A percentile compares a stretch with the other conserved stretches of the same genome.
These are phyloP conservation scores for Graphilbum sp. DNA, from an alignment of 2,329 filamentous ascomycete species.

Conservation along the genomic window DNA sequence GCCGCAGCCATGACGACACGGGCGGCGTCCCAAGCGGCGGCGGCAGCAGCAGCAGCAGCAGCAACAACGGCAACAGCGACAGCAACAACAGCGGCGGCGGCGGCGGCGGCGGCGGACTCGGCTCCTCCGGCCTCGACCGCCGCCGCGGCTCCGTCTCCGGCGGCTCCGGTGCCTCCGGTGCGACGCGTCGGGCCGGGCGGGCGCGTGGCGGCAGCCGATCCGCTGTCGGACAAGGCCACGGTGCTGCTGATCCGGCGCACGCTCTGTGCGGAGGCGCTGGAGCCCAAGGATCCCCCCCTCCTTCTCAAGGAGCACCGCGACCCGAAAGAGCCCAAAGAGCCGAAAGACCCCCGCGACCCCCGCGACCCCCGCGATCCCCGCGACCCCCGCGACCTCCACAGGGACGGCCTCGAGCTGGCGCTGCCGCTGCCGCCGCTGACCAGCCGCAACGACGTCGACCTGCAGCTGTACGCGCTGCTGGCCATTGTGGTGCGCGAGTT, in stretches of 20 bases:
- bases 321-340: no score
- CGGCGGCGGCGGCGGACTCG: not conserved
- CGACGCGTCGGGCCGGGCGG: slow-evolving; percentile 11
- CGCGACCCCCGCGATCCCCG: no score
- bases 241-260: slow-evolving; percentile 65
- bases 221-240: slow-evolving; percentile 64
- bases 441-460: slow-evolving; percentile 83
- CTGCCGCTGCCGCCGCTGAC: slow-evolving; percentile 80
- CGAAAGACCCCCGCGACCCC: no score
- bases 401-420: no score
- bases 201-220: slow-evolving; percentile 23
- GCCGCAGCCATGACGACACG: not conserved
- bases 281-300: not conserved
- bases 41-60: not conserved
- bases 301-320: not conserved
- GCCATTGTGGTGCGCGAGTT: slow-evolving; percentile 82
- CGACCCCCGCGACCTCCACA: no score
- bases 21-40: not conserved
- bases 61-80: not conserved
- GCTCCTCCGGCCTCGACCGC: not conserved
- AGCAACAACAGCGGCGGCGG: not conserved
- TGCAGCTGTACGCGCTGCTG: slow-evolving; percentile 84
- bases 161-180: slow-evolving; percentile 3
- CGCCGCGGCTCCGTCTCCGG: slow-evolving; percentile 1
- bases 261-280: slow-evolving; percentile 51